Evolutionary conservation across 345 rosid species (phyloP), one percentile per base, ranked within the genome.

Genomic region (Lepidium africanum): DNA sequence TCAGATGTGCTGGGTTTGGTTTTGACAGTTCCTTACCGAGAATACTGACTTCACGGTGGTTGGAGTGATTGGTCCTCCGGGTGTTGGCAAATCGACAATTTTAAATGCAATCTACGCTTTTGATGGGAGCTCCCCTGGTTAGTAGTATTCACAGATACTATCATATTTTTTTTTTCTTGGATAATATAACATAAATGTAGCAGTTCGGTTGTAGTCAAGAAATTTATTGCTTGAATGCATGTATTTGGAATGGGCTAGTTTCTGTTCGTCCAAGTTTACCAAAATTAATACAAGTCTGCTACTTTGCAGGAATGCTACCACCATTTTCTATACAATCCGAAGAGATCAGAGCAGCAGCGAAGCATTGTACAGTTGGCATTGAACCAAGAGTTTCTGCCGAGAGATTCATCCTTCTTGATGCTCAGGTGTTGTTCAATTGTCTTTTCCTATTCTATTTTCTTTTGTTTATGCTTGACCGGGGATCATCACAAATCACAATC

Each of bases 1-100:
- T 42, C 7, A 30, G 1, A 30, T 30, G 33, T 30, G 33, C 33
- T 30, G 11, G 33, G 17, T 43, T 62, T n/a, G 63, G 6, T 51
- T 23, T 64, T 45, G 63, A 76, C 83, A 89, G 96, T 90, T 90
- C 69, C 77, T 90, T 67, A 90, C 90, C 3, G 94, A 90, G 81
- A 90, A 90, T 78, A 82, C 92, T 9, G 94, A 90, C 45, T 87
- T 90, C 75, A 86, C 83, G 33, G 96, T 90, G 74, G 83, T 90
- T 32, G 96, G 94, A 23, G 85, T 90, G 73, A 87, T 90, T 30
- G 94, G 96, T 37, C 87, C 84, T 3, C 77, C 85, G 1, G 96
- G 96, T 27, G 94, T 75, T 11, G 94, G 96, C 51, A 90, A 90
- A 74, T 90, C 96, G 3, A 84, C 88, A 3, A 83, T 90, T 59